Percentiles rank a stretch among this genome's conserved stretches.
Evolutionary conservation across 2,329 filamentous ascomycete species (phyloP).

Genomic region (Ascochyta rabiei): DNA sequence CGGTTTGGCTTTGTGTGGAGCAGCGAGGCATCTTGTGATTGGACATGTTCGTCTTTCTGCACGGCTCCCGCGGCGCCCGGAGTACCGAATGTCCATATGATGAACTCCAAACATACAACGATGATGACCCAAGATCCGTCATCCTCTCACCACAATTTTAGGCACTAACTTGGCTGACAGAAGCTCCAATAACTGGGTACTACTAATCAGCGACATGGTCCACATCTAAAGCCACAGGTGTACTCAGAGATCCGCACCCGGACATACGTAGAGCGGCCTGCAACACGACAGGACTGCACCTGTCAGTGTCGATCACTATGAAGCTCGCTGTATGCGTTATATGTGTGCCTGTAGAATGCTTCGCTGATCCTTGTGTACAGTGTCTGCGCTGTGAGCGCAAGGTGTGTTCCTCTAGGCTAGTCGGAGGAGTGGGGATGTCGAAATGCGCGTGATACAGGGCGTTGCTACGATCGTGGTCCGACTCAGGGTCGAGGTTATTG

Average conservation of each 20-base stretch:
- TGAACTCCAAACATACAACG: background rate
- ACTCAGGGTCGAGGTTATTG: background rate
- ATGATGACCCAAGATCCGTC: background rate
- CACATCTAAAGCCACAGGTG: background rate
- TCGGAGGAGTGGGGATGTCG: background rate
- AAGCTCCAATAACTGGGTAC: background rate
- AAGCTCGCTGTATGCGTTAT: constrained; percentile 18
- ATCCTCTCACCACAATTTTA: background rate
- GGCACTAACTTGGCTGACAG: background rate
- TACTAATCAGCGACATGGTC: background rate
- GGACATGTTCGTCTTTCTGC: background rate
- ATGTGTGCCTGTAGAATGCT: too few relatives aligned
- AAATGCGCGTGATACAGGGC: background rate
- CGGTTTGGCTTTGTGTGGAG: background rate
- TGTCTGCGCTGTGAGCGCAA: constrained; percentile 22
- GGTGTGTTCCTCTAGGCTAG: constrained; percentile 5
- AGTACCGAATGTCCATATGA: background rate
- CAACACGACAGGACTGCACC: background rate
- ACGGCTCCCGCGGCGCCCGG: background rate
- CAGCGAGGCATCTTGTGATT: background rate
- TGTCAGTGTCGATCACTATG: constrained; percentile 2
- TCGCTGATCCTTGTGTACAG: constrained; percentile 3
- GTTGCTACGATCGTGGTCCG: background rate
- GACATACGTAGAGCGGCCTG: background rate
- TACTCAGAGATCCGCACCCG: background rate